Base-by-base conservation (phyloP, 805 yeast species). In the Suhomyces emberorum region DNA sequence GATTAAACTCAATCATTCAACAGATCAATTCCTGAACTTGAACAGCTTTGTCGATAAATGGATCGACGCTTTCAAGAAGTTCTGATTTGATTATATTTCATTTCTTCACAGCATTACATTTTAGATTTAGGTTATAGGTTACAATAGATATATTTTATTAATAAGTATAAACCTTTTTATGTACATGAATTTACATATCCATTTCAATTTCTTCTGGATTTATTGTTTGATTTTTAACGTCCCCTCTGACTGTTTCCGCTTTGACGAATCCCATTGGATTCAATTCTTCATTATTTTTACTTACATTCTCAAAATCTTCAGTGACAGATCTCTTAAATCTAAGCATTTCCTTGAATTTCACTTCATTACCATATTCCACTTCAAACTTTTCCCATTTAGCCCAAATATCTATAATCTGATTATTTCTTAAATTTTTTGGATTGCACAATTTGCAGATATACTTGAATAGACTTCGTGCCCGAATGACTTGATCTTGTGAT, bases 351-450 rank as follows among this genome's bases (percentile, higher is more conserved):
- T 83, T 87, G 55, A 75, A 88, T 0, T 83, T 75, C 3, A 69
- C 70, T 49, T 84, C 93, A 40, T 73, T 63, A 4, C 98, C 98
- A 54, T 76, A 47, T 10, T 73, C 67, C 22, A 84, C 54, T 53
- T 89, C 98, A 55, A 88, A 87, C 8, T 64, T 53, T 36, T 80
- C 80, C 95, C 95, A 89, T 19, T 59, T 56, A 1, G 60, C 61
- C 95, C 95, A 88, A 1, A 53, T 32, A 12, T 40, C 38, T 2
- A 38, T 38, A 14, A 40, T 30, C 7, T 9, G 20, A 9, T 12
- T 7, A 7, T 9, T 6, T 9, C 30, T 17, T 10, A 26, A 26
- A 6, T 28, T 28, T 3, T 45, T 34, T 1, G 64, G 61, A 23
- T 52, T 52, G 1, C 53, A 43, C 21, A 59, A 47, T 4, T 47